These are phyloP conservation scores for Colletotrichum sp. DNA, from an alignment of 2,329 filamentous ascomycete species.

Conservation along the genomic window DNA sequence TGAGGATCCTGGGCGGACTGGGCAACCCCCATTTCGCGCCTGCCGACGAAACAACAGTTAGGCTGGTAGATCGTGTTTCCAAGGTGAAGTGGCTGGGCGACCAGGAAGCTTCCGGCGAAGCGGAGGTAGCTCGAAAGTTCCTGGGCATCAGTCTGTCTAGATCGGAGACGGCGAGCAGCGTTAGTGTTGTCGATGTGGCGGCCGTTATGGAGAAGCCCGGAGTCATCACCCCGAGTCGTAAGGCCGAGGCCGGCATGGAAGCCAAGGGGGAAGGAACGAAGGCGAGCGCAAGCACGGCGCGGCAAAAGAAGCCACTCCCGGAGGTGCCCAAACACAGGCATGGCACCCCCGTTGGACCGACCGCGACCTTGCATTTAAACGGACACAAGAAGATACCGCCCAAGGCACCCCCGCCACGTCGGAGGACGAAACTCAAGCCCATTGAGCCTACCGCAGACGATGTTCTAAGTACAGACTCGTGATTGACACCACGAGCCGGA, in stretches of 20 bases:
- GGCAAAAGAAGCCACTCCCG: slow-evolving; percentile 54
- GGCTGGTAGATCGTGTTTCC: slow-evolving; percentile 77
- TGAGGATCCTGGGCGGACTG: slow-evolving; percentile 72
- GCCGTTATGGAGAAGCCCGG: slow-evolving; percentile 82
- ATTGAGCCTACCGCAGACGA: not conserved
- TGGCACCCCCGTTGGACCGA: slow-evolving; percentile 49
- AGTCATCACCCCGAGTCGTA: slow-evolving; percentile 79
- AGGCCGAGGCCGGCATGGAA: slow-evolving; percentile 33
- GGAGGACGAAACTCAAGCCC: slow-evolving; percentile 46
- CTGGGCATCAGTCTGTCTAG: slow-evolving; percentile 75
- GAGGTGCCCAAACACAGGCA: slow-evolving; percentile 63
- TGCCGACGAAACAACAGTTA: slow-evolving; percentile 79
- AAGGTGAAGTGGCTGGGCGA: slow-evolving; percentile 71
- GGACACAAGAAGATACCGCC: slow-evolving; percentile 48
- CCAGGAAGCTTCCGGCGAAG: slow-evolving; percentile 32
- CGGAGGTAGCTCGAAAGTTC: slow-evolving; percentile 61
- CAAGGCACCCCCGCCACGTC: slow-evolving; percentile 51
- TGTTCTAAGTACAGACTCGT: not conserved
- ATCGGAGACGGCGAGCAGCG: slow-evolving; percentile 69
- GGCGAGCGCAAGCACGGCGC: slow-evolving; percentile 23
- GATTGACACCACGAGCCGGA: not conserved
- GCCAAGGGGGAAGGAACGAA: slow-evolving; percentile 29
- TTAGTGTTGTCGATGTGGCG: slow-evolving; percentile 81
- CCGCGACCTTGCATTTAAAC: slow-evolving; percentile 32
- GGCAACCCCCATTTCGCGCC: slow-evolving; percentile 79